These are phyloP conservation scores for Chaetomium strumarium DNA, from an alignment of 2,329 filamentous ascomycete genomes.

Conservation along the genomic window DNA sequence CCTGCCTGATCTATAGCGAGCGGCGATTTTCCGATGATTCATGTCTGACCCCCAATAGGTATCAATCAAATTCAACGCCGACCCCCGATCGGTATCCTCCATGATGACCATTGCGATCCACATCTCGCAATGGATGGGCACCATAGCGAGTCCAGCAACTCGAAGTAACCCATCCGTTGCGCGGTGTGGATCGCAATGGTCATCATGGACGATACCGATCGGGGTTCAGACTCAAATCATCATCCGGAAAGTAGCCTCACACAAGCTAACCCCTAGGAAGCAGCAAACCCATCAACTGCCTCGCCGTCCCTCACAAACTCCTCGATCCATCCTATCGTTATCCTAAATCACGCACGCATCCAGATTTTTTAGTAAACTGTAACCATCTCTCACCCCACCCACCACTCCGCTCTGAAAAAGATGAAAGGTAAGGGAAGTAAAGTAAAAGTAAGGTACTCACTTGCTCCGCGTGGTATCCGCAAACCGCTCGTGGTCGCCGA, in stretches of 20 bases:
- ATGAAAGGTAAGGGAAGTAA: no score
- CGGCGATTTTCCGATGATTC: neutral
- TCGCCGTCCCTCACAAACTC: no score
- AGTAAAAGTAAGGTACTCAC: no score
- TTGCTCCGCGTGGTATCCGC: slow-evolving; percentile 30
- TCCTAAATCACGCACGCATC: no score
- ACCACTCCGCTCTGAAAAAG: no score
- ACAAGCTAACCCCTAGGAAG: no score
- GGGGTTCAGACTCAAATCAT: slow-evolving; percentile 13
- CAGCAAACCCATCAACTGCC: no score
- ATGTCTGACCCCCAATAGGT: slow-evolving; percentile 34
- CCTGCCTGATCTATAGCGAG: slow-evolving; percentile 33
- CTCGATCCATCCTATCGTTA: no score
- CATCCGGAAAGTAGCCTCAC: no score
- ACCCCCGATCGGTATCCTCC: slow-evolving; percentile 46
- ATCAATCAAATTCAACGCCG: slow-evolving; percentile 37
- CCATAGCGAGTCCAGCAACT: slow-evolving; percentile 39
- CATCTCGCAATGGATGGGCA: slow-evolving; percentile 53
- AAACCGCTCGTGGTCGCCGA: slow-evolving; percentile 43
- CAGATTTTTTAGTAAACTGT: no score
- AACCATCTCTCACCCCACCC: no score
- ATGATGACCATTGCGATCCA: slow-evolving; percentile 50
- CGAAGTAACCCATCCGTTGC: slow-evolving; percentile 35
- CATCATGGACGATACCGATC: slow-evolving; percentile 49
- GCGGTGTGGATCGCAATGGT: slow-evolving; percentile 57